These are phyloP conservation scores for Aquilaria agallochum DNA, from an alignment of 441 rosid species.

Conservation along the genomic window DNA sequence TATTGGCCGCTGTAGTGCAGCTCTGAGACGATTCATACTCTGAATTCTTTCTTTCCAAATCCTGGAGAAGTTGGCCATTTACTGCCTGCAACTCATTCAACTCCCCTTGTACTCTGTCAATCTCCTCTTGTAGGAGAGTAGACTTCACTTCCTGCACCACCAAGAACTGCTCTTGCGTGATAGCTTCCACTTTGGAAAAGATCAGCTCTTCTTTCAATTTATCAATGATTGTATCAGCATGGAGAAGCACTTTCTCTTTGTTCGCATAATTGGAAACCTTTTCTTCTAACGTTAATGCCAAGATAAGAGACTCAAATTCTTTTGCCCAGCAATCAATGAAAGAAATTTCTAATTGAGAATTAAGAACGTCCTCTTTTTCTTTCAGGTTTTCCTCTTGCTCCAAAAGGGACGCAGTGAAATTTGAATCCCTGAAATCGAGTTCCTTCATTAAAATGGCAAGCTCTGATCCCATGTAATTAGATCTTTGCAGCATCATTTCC, in stretches of 20 bases:
- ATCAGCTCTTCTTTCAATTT: constrained; percentile 45
- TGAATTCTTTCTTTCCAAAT: constrained; percentile 45
- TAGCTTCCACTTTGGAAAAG: constrained; percentile 49
- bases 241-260: constrained; percentile 31
- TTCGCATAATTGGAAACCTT: constrained; percentile 31
- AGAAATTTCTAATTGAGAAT: constrained; percentile 57
- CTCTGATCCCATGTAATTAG: constrained; percentile 75
- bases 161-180: constrained; percentile 43
- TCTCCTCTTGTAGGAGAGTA: constrained; percentile 25
- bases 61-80: constrained; percentile 38
- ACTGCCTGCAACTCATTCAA: constrained; percentile 39
- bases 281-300: constrained; percentile 53
- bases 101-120: constrained; percentile 26
- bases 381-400: constrained; percentile 58
- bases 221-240: constrained; percentile 38
- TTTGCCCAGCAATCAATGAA: constrained; percentile 51
- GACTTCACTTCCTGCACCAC: constrained; percentile 35
- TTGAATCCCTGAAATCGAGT: constrained; percentile 55
- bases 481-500: constrained; percentile 91
- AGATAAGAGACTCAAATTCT: constrained; percentile 65
- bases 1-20: constrained; percentile 19
- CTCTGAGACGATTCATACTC: constrained; percentile 38
- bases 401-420: constrained; percentile 45
- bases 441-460: constrained; percentile 79
- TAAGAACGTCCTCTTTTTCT: constrained; percentile 43